Evolutionary conservation across 164 flowering plant species (phyloP).

Genomic region (Chimonanthus salicifolius): DNA sequence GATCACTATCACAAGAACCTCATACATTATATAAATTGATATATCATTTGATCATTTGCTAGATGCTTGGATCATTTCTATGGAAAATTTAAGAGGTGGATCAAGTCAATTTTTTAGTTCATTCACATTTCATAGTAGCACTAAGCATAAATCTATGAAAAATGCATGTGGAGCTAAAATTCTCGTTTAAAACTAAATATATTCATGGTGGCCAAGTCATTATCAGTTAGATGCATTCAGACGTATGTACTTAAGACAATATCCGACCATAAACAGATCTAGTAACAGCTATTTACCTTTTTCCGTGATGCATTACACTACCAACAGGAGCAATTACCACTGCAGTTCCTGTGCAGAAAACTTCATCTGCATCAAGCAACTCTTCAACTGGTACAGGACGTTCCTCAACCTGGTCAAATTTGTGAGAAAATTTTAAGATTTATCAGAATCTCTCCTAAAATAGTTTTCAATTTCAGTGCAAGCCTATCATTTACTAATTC

Average conservation of each 20-base stretch:
- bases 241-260: neutral
- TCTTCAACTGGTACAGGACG: constrained; percentile 58
- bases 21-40: neutral
- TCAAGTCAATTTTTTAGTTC: neutral
- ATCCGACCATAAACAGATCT: too few relatives aligned
- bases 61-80: too few relatives aligned
- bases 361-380: constrained; percentile 69
- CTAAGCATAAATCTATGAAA: neutral
- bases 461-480: too few relatives aligned
- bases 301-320: constrained; percentile 47
- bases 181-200: neutral
- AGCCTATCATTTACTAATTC: too few relatives aligned
- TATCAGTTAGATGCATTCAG: neutral
- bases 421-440: neutral
- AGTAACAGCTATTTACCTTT: constrained; percentile 40
- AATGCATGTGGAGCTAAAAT: neutral
- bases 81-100: neutral
- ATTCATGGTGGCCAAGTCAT: neutral
- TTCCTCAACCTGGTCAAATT: constrained; percentile 63
- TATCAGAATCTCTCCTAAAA: too few relatives aligned
- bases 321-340: constrained; percentile 77
- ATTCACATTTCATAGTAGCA: too few relatives aligned
- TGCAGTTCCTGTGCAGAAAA: constrained; percentile 91
- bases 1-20: neutral
- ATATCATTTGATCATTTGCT: neutral